These are phyloP conservation scores for Iris pallida DNA, from an alignment of 116 monocot species.

Conservation along the genomic window DNA sequence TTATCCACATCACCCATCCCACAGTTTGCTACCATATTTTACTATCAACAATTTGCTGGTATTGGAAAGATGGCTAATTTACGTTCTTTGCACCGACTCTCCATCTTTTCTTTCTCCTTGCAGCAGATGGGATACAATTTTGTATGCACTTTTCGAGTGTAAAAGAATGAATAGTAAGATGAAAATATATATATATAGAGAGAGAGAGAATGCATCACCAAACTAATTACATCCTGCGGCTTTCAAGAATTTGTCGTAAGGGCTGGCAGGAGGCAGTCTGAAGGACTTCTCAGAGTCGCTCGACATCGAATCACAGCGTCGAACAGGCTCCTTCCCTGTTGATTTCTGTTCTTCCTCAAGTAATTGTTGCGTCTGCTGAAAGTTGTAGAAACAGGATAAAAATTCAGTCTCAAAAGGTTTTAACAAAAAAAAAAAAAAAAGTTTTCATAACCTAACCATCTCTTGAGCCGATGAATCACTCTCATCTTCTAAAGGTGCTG, in stretches of 20 bases:
- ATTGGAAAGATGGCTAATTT: too few relatives aligned
- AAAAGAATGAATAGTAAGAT: too few relatives aligned
- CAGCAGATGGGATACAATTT: too few relatives aligned
- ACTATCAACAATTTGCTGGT: too few relatives aligned
- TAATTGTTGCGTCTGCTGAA: constrained; percentile 15
- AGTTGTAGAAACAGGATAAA: neutral
- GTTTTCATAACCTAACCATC: constrained; percentile 32
- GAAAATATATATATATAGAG: too few relatives aligned
- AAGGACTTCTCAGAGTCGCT: constrained; percentile 58
- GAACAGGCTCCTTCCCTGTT: constrained; percentile 8
- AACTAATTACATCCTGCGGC: constrained; percentile 60
- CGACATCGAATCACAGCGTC: constrained; percentile 18
- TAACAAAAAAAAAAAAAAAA: neutral
- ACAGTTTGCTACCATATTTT: too few relatives aligned
- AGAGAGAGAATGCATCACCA: neutral
- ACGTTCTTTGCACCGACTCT: too few relatives aligned
- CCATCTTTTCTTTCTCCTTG: too few relatives aligned
- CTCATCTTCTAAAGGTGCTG: constrained; percentile 1
- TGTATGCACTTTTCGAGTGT: too few relatives aligned
- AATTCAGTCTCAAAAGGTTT: too few relatives aligned
- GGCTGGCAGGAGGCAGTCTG: constrained; percentile 87
- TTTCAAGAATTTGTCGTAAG: constrained; percentile 93
- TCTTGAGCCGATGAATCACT: constrained; percentile 9
- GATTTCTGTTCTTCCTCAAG: constrained; percentile 12
- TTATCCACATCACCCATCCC: too few relatives aligned